phyloP scores from a whole-genome alignment of 225 moss, liverwort and hornwort species.

The Sphagnum contortum region DNA sequence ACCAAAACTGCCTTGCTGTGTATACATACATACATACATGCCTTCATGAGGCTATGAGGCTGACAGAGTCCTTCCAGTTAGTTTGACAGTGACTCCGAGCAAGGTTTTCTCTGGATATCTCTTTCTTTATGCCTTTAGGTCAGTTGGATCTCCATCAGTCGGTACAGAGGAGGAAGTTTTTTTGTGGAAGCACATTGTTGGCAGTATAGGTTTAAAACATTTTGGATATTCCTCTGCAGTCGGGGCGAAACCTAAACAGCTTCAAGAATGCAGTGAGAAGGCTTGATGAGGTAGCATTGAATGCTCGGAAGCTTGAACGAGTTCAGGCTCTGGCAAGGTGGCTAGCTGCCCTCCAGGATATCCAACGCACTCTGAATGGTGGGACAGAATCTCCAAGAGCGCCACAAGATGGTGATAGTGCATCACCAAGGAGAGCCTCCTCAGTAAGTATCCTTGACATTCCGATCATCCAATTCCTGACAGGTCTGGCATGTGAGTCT shows the following conservation, averaged over 20 bases:
- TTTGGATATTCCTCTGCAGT: conserved; percentile 12
- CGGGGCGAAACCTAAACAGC: conserved; percentile 41
- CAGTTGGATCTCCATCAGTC: no score
- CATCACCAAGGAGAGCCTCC: conserved; percentile 35
- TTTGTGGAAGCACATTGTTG: no score
- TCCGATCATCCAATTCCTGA: background rate
- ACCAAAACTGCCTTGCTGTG: no score
- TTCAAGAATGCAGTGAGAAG: conserved; percentile 47
- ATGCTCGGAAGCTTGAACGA: conserved; percentile 36
- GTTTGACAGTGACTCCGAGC: no score
- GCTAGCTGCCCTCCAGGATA: conserved; percentile 49
- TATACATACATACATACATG: no score
- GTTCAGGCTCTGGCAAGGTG: conserved; percentile 36
- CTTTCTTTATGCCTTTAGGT: no score
- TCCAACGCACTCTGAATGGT: conserved; percentile 14
- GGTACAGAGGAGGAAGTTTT: no score
- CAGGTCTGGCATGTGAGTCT: no score
- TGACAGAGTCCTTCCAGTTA: no score
- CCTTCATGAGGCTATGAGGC: no score
- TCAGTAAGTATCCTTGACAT: conserved; percentile 15
- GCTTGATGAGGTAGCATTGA: conserved; percentile 41
- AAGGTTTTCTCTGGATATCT: no score
- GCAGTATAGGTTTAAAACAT: no score
- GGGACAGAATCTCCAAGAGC: conserved; percentile 17
- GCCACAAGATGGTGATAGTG: conserved; percentile 17